Percentiles rank a stretch among this genome's conserved stretches.
These are phyloP conservation scores for Lichtheimia ornata DNA, from an alignment of 371 early-diverging fungal species.

Conservation along the genomic window DNA sequence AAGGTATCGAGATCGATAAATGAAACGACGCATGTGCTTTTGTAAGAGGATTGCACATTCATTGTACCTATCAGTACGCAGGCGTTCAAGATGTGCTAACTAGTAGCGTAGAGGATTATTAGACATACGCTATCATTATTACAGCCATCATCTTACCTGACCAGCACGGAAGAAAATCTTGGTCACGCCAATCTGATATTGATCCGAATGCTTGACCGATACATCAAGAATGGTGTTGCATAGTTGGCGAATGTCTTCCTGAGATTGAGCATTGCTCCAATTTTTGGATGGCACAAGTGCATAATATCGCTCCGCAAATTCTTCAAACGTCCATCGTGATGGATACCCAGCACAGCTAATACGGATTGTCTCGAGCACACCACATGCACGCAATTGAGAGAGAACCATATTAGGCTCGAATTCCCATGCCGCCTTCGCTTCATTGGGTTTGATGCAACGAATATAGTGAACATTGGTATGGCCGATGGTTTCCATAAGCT, in stretches of 20 bases:
- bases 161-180: conserved; percentile 99
- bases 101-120: conserved; percentile 3
- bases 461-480: conserved; percentile 95
- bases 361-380: conserved; percentile 99
- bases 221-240: conserved; percentile 68
- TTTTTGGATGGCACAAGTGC: conserved; percentile 74
- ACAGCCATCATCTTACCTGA: conserved; percentile 32
- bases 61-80: conserved; percentile 77
- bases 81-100: conserved; percentile 91
- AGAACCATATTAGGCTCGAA: conserved; percentile 95
- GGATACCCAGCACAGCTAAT: conserved; percentile 99
- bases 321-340: conserved; percentile 87
- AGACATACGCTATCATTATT: not conserved
- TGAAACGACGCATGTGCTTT: conserved; percentile 80
- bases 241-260: conserved; percentile 45
- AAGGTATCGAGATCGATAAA: conserved; percentile 69
- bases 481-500: conserved; percentile 92
- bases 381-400: conserved; percentile 97
- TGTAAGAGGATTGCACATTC: conserved; percentile 84
- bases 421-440: conserved; percentile 84
- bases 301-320: conserved; percentile 94
- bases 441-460: conserved; percentile 98
- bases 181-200: conserved; percentile 96
- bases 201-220: conserved; percentile 73
- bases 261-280: conserved; percentile 44